Conservation (phyloP, 2,329 filamentous ascomycete genomes). For the Fusarium compactum region DNA sequence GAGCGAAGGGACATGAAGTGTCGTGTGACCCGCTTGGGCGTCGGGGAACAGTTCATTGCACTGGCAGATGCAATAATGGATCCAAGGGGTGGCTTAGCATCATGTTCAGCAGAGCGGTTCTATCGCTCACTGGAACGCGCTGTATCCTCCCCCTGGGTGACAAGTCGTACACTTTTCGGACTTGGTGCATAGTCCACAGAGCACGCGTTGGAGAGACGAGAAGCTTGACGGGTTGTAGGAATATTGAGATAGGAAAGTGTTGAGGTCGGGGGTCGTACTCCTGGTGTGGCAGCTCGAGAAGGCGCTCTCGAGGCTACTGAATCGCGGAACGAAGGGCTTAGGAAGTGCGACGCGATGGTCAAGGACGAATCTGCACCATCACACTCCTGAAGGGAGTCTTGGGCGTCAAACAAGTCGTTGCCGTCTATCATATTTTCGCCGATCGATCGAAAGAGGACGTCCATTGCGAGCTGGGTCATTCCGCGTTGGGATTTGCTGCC, state of each 20-base stretch:
- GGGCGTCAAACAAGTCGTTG: slow-evolving; percentile 68
- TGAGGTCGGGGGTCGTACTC: slow-evolving; percentile 66
- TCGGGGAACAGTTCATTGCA: slow-evolving; percentile 38
- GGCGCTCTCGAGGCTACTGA: slow-evolving; percentile 66
- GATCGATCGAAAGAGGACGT: slow-evolving; percentile 88
- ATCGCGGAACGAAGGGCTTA: slow-evolving; percentile 83
- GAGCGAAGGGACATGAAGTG: slow-evolving; percentile 60
- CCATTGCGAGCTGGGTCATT: slow-evolving; percentile 89
- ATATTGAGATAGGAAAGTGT: slow-evolving; percentile 50
- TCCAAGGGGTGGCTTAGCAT: slow-evolving; percentile 30
- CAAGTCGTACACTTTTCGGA: slow-evolving; percentile 61
- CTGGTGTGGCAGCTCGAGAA: slow-evolving; percentile 76
- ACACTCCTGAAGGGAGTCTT: slow-evolving; percentile 79
- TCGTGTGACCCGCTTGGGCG: slow-evolving; percentile 52
- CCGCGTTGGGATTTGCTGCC: slow-evolving; percentile 89
- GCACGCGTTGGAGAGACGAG: slow-evolving; percentile 46
- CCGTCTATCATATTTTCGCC: slow-evolving; percentile 76
- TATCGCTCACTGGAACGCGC: slow-evolving; percentile 48
- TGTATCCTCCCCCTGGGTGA: slow-evolving; percentile 49
- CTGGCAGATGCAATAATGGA: slow-evolving; percentile 45
- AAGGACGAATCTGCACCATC: slow-evolving; percentile 87
- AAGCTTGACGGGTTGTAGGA: slow-evolving; percentile 34
- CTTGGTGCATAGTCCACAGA: slow-evolving; percentile 48
- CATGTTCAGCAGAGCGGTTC: slow-evolving; percentile 43
- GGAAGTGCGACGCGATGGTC: slow-evolving; percentile 78